Percentiles rank a stretch among this genome's conserved stretches.
Evolutionary conservation across 1,284 basidiomycete species (phyloP).

Genomic region (Laetiporus sulphureus): DNA sequence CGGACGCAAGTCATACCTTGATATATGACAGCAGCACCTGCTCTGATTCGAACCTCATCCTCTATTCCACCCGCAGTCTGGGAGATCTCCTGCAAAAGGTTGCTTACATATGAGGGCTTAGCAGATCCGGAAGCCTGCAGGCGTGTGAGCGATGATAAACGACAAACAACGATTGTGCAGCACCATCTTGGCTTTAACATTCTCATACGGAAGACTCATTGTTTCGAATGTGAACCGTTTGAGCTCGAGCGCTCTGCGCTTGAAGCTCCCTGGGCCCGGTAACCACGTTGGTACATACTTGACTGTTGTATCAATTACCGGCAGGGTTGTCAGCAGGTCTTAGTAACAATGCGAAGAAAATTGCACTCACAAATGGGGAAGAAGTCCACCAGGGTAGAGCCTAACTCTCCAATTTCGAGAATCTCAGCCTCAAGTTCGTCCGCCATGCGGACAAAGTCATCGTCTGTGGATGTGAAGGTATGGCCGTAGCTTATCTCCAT

Average conservation of each 20-base stretch:
- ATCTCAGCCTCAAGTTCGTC: slow-evolving; percentile 9
- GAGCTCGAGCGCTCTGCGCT: slow-evolving; percentile 36
- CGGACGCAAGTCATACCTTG: slow-evolving; percentile 22
- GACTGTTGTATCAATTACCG: slow-evolving; percentile 9
- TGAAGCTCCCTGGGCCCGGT: slow-evolving; percentile 43
- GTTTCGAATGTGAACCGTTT: slow-evolving; percentile 23
- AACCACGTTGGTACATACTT: slow-evolving; percentile 46
- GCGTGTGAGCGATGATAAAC: not conserved
- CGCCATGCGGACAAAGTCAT: slow-evolving; percentile 10
- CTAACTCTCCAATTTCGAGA: slow-evolving; percentile 10
- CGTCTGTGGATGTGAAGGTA: slow-evolving; percentile 9
- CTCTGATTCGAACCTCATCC: slow-evolving; percentile 50
- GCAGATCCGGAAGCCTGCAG: slow-evolving; percentile 33
- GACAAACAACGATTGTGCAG: not conserved
- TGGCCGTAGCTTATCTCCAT: slow-evolving; percentile 14
- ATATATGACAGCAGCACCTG: slow-evolving; percentile 45
- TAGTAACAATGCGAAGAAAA: not conserved
- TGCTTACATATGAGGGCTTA: slow-evolving; percentile 44
- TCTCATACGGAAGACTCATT: slow-evolving; percentile 27
- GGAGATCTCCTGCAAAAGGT: slow-evolving; percentile 32
- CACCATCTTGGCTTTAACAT: slow-evolving; percentile 15
- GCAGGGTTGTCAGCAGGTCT: not conserved
- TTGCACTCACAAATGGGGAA: slow-evolving; percentile 11
- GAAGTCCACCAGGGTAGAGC: slow-evolving; percentile 15
- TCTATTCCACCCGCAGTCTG: slow-evolving; percentile 9